Evolutionary conservation across 179 eudicot species (phyloP), one percentile per base, ranked within the genome.

Genomic region (Drosera spatulata): DNA sequence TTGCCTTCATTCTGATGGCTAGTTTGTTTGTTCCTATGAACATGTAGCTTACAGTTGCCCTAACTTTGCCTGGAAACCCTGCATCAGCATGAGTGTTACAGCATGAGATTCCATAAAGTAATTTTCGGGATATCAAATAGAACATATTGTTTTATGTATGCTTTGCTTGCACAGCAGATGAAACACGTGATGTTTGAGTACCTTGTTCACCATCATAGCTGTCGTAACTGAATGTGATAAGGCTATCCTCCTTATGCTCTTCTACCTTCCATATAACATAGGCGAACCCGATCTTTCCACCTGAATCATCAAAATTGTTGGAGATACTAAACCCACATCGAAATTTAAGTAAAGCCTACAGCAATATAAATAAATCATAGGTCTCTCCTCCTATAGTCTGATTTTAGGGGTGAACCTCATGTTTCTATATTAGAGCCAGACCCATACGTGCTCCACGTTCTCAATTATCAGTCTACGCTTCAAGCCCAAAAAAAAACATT

Each of bases 151-250:
- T 22, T 22, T 22, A 22, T 22, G 33, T 22, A 22, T 22, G 33
- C 33, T 59, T 41, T 38, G 6, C 2, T 3, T 10, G 39, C 5
- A 41, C 3, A 55, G 15, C 4, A 2, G 14, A 1, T 42, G 2
- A 42, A 58, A 22, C 4, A 11, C 50, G 14, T 6, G 37, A 60
- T 6, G n/a, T 14, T 53, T 37, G 61, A 63, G 47, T 55, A 88
- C 96, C 96, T 81, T 79, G 77, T 76, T 90, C 95, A 3, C 95
- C 95, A 61, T 90, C 93, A 41, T 3, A 45, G 66, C 97, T 90
- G 72, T 65, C 66, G 68, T 90, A 87, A 60, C 71, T 59, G 66
- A 90, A 83, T 12, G 75, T 83, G 39, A 90, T 51, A 46, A 37
- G 62, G 5, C 76, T 79, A 5, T 60, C 55, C 22, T 74, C 69